Conservation (phyloP, 106 monocot genomes). For the Apostasia shenzhenica region DNA sequence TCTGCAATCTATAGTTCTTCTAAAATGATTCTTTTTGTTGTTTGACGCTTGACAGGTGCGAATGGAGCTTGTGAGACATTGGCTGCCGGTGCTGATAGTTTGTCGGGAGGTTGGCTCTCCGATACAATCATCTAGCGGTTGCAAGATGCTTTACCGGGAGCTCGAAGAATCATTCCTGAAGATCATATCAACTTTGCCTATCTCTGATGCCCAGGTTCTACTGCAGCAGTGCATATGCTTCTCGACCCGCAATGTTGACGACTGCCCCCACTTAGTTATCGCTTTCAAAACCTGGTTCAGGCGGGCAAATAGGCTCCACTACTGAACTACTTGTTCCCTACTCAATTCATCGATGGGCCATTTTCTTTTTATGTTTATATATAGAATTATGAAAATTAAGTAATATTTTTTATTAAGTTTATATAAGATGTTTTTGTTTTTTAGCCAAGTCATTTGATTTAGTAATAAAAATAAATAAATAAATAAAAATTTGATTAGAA, state of each 20-base stretch:
- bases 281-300: conserved; percentile 93
- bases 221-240: conserved; percentile 85
- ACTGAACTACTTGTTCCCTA: no score
- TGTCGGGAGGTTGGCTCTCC: conserved; percentile 60
- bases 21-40: not conserved
- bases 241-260: conserved; percentile 68
- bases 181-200: conserved; percentile 84
- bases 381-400: no score
- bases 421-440: no score
- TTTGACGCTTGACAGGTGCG: conserved; percentile 76
- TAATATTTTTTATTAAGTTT: no score
- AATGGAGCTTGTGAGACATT: conserved; percentile 71
- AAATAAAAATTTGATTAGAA: no score
- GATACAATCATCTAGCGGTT: conserved; percentile 30
- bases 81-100: conserved; percentile 90
- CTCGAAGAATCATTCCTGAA: conserved; percentile 85
- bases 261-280: conserved; percentile 61
- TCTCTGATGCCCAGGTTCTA: conserved; percentile 61
- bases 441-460: no score
- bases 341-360: no score
- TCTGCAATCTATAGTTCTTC: not conserved
- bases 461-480: no score
- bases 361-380: no score
- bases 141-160: conserved; percentile 61
- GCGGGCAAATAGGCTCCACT: conserved; percentile 36